Conservation (phyloP, 768 basidiomycete species). For the Lactarius quietus region DNA sequence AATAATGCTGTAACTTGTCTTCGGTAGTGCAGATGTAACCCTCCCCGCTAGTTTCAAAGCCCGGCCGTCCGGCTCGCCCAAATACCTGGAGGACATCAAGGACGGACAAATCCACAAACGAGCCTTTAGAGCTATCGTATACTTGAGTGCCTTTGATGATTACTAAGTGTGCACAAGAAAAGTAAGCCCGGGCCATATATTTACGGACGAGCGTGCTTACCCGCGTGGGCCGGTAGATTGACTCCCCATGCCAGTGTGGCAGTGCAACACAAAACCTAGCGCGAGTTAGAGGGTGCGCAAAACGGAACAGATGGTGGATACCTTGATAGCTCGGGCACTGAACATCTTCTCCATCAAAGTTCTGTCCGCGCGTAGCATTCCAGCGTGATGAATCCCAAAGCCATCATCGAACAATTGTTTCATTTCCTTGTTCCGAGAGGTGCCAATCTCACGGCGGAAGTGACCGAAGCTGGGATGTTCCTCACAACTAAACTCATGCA, state of each 20-base stretch:
- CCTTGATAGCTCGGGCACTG: constrained; percentile 87
- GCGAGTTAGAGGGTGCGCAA: constrained; percentile 1
- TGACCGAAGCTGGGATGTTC: constrained; percentile 75
- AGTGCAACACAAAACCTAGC: constrained; percentile 93
- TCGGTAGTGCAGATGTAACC: constrained; percentile 95
- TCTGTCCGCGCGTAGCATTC: constrained; percentile 91
- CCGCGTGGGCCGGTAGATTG: constrained; percentile 96
- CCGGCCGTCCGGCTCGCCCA: constrained; percentile 89
- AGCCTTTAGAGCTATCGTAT: constrained; percentile 86
- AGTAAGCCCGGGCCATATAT: constrained; percentile 9
- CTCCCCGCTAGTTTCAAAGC: constrained; percentile 87
- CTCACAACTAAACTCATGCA: constrained; percentile 76
- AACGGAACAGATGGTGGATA: constrained; percentile 30
- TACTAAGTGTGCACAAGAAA: constrained; percentile 43
- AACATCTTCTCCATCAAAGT: constrained; percentile 97
- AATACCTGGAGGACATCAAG: constrained; percentile 97
- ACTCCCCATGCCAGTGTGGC: constrained; percentile 99
- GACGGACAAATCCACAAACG: constrained; percentile 89
- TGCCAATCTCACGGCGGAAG: constrained; percentile 73
- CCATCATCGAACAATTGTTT: constrained; percentile 87
- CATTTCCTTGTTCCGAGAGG: constrained; percentile 94
- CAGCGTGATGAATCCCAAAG: constrained; percentile 98
- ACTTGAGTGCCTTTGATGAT: constrained; percentile 97
- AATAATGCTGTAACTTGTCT: constrained; percentile 89
- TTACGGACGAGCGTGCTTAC: constrained; percentile 38